These are phyloP conservation scores for Mortierella antarctica DNA, from an alignment of 192 early-diverging fungal species.

Conservation along the genomic window DNA sequence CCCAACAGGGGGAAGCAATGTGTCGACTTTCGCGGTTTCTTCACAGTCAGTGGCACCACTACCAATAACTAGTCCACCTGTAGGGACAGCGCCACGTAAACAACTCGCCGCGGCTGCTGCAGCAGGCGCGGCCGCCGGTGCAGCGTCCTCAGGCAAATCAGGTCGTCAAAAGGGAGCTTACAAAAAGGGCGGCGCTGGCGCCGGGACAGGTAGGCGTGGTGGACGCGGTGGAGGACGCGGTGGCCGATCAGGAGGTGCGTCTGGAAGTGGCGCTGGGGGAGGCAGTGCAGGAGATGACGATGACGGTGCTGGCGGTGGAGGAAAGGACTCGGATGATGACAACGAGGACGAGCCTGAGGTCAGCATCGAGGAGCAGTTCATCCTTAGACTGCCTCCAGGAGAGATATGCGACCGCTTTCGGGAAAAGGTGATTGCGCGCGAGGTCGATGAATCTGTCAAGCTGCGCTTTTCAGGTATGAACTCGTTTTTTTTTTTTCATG, in stretches of 20 bases:
- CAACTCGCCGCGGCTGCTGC: slow-evolving; percentile 45
- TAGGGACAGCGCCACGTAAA: slow-evolving; percentile 37
- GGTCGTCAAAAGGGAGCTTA: slow-evolving; percentile 29
- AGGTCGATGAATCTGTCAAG: slow-evolving; percentile 59
- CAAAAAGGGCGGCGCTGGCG: slow-evolving; percentile 6
- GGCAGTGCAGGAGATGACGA: slow-evolving; percentile 12
- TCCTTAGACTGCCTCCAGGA: slow-evolving; percentile 74
- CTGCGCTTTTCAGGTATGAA: slow-evolving; percentile 49
- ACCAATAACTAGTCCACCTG: slow-evolving; percentile 27
- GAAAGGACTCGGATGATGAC: slow-evolving; percentile 52
- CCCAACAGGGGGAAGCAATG: not conserved
- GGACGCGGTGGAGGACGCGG: slow-evolving; percentile 16
- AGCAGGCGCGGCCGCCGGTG: slow-evolving; percentile 27
- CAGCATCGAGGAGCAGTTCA: slow-evolving; percentile 85
- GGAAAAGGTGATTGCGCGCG: slow-evolving; percentile 58
- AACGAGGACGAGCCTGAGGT: slow-evolving; percentile 77
- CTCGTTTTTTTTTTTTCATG: too few relatives aligned
- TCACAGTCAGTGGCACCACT: not conserved
- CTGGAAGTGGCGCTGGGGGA: not conserved
- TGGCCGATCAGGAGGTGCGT: not conserved
- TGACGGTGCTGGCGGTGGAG: not conserved
- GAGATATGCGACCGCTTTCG: slow-evolving; percentile 61
- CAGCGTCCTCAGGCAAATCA: slow-evolving; percentile 13
- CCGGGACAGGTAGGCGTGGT: slow-evolving; percentile 3
- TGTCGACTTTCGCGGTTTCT: not conserved